Percentiles rank a stretch among this genome's conserved stretches.
Conservation (phyloP, 352 stramenopile genomes). For the Phytophthora foliorum region DNA sequence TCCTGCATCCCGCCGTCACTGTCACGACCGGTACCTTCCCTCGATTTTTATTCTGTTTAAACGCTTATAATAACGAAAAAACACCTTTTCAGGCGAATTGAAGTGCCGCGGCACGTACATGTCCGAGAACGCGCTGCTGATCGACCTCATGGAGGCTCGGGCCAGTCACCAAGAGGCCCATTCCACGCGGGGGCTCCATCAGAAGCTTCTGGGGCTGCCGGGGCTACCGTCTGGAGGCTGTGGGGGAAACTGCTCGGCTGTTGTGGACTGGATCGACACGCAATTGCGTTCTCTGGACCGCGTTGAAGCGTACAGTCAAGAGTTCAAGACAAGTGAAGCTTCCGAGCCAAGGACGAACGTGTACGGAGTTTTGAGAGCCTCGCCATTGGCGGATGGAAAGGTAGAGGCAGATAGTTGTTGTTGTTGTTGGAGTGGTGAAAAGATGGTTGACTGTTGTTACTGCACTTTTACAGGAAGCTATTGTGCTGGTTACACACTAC, state of each 20-base stretch:
- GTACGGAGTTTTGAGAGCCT: constrained; percentile 83
- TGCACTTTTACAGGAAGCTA: constrained; percentile 46
- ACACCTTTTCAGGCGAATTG: constrained; percentile 54
- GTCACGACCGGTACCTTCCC: constrained; percentile 67
- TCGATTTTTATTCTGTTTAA: not conserved
- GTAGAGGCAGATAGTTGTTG: constrained; percentile 27
- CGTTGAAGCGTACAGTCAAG: constrained; percentile 69
- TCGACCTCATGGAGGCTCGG: constrained; percentile 73
- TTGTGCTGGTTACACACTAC: constrained; percentile 81
- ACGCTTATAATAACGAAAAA: not conserved
- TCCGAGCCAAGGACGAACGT: constrained; percentile 60
- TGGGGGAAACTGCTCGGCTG: constrained; percentile 49
- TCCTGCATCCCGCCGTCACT: constrained; percentile 80
- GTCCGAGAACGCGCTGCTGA: constrained; percentile 89
- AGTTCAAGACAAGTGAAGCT: constrained; percentile 40
- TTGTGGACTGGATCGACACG: constrained; percentile 70
- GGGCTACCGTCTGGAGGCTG: constrained; percentile 48
- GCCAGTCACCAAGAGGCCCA: constrained; percentile 51
- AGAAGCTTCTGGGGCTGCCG: constrained; percentile 47
- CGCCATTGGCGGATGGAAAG: constrained; percentile 80
- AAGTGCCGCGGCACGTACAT: constrained; percentile 91
- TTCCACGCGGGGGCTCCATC: constrained; percentile 43
- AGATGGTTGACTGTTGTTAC: not conserved
- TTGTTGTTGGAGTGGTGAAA: not conserved
- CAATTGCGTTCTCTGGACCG: constrained; percentile 62